These are phyloP conservation scores for Rhizopogon rudus DNA, from an alignment of 768 basidiomycete species.

Conservation along the genomic window DNA sequence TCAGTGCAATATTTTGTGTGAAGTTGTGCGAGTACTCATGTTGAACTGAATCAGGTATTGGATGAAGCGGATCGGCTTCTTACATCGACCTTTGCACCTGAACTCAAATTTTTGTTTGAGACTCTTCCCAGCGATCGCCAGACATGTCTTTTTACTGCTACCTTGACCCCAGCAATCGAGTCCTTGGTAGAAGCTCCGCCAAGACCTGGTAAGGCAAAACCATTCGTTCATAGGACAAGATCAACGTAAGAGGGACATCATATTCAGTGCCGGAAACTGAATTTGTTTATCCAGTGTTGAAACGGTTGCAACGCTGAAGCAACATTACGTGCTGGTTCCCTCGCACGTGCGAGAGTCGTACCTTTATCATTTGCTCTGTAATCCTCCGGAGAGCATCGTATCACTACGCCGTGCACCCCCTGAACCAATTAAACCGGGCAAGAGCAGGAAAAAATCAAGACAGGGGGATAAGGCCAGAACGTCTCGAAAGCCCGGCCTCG, in stretches of 20 bases:
- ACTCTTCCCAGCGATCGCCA: constrained; percentile 83
- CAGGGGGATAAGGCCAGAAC: constrained; percentile 23
- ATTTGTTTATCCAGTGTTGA: constrained; percentile 53
- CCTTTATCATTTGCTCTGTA: constrained; percentile 82
- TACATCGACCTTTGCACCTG: constrained; percentile 83
- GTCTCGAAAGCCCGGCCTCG: constrained; percentile 23
- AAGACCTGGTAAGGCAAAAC: constrained; percentile 75
- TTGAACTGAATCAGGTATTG: constrained; percentile 53
- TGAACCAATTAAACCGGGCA: constrained; percentile 36
- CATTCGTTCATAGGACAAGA: constrained; percentile 79
- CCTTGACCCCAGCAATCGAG: constrained; percentile 84
- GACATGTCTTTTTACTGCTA: constrained; percentile 96
- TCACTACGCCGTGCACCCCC: constrained; percentile 63
- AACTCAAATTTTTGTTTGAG: constrained; percentile 73
- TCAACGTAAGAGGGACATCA: constrained; percentile 50
- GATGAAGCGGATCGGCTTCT: constrained; percentile 96
- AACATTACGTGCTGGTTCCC: constrained; percentile 88
- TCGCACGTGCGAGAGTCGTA: constrained; percentile 93
- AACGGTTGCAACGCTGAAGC: constrained; percentile 85
- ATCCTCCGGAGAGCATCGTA: constrained; percentile 78
- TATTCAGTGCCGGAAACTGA: neutral
- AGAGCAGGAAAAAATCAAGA: constrained; percentile 16
- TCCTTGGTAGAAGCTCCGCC: constrained; percentile 67
- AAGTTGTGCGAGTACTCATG: neutral
- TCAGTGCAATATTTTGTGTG: constrained; percentile 29